Percentiles rank a stretch among this genome's conserved stretches.
Conservation (phyloP, 2,329 filamentous ascomycete species). For the Aureobasidium sp. region DNA sequence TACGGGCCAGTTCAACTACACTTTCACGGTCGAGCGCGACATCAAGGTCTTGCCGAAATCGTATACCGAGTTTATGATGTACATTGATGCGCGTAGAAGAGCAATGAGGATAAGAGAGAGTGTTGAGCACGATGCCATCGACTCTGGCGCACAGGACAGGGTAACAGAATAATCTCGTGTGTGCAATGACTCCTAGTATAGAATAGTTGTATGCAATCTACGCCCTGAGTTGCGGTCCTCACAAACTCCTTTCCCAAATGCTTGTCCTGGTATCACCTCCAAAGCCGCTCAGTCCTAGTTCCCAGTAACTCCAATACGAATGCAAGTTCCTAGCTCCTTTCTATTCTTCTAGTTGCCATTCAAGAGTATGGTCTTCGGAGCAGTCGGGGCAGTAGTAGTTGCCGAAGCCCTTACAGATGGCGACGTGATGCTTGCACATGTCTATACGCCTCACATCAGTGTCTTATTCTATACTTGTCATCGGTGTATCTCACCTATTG, state of each 20-base stretch:
- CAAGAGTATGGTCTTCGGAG: conserved; percentile 34
- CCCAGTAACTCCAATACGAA: background rate
- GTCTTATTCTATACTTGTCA: background rate
- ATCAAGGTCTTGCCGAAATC: conserved; percentile 57
- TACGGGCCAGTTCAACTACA: conserved; percentile 70
- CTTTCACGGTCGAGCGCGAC: conserved; percentile 57
- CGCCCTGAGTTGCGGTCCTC: background rate
- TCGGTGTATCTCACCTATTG: conserved; percentile 23
- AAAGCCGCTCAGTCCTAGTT: background rate
- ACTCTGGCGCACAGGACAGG: conserved; percentile 21
- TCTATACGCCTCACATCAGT: conserved; percentile 14
- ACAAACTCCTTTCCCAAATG: background rate
- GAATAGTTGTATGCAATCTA: background rate
- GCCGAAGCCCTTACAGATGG: conserved; percentile 32
- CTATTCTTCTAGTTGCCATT: conserved; percentile 34
- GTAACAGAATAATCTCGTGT: conserved; percentile 21
- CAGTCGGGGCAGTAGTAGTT: conserved; percentile 38
- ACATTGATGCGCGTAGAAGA: conserved; percentile 51
- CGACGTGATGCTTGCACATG: conserved; percentile 31
- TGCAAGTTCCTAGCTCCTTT: background rate
- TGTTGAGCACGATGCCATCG: conserved; percentile 22
- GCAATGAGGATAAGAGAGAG: conserved; percentile 44
- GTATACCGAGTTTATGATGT: conserved; percentile 58
- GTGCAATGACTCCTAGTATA: background rate
- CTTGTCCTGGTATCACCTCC: background rate